Conservation (phyloP, 2,329 filamentous ascomycete genomes). For the Fusarium neocosmosporiellum region DNA sequence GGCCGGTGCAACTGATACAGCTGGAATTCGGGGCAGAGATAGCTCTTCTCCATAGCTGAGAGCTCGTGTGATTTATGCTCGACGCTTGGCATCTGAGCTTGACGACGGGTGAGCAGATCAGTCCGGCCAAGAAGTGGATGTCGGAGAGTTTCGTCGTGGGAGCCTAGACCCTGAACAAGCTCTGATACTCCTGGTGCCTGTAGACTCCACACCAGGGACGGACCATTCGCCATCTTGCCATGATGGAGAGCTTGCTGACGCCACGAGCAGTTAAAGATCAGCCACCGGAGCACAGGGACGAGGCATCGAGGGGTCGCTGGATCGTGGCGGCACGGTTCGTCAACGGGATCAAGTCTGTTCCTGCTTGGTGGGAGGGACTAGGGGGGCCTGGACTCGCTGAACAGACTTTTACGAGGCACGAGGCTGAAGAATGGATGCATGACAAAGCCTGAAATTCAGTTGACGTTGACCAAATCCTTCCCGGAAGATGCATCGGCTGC, state of each 20-base stretch:
- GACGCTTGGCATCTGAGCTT: neutral
- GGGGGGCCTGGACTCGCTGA: slow-evolving; percentile 31
- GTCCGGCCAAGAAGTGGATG: slow-evolving; percentile 2
- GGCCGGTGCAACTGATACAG: neutral
- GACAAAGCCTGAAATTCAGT: slow-evolving; percentile 20
- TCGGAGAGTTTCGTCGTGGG: slow-evolving; percentile 9
- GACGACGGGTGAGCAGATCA: neutral
- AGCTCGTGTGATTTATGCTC: slow-evolving; percentile 4
- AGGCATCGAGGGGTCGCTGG: slow-evolving; percentile 3
- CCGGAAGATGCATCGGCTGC: slow-evolving; percentile 19
- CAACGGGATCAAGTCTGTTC: slow-evolving; percentile 31
- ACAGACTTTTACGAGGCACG: slow-evolving; percentile 20
- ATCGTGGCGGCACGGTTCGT: slow-evolving; percentile 26
- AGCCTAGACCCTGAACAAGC: slow-evolving; percentile 7
- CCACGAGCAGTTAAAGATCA: slow-evolving; percentile 1
- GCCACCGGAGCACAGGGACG: neutral
- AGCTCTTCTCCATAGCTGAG: neutral
- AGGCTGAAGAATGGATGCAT: slow-evolving; percentile 24
- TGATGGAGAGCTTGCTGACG: neutral
- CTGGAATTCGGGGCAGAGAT: slow-evolving; percentile 25
- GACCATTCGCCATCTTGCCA: slow-evolving; percentile 4
- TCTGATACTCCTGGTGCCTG: slow-evolving; percentile 5
- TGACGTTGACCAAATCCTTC: slow-evolving; percentile 5
- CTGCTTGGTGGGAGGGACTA: slow-evolving; percentile 10
- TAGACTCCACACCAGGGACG: neutral